Percentiles rank a stretch among this genome's conserved stretches.
phyloP scores from a whole-genome alignment of 805 yeast genomes.

The Dipodascus albidus region DNA sequence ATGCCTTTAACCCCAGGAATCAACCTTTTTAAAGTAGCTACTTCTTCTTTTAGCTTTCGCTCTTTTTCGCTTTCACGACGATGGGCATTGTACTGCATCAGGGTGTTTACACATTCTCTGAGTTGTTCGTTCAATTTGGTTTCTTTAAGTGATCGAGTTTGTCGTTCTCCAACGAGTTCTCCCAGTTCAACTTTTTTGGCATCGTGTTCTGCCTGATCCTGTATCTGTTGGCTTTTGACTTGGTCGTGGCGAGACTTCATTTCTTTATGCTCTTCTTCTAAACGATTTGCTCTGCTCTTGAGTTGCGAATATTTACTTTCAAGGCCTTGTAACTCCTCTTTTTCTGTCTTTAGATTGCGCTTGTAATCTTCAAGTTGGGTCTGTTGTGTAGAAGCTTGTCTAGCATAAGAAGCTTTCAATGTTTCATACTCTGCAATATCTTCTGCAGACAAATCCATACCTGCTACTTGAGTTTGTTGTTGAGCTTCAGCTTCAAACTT shows the following conservation, averaged over 20 bases:
- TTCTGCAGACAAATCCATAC: slow-evolving; percentile 34
- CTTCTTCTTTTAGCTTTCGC: slow-evolving; percentile 58
- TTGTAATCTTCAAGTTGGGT: slow-evolving; percentile 12
- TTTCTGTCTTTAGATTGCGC: slow-evolving; percentile 17
- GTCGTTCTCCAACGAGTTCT: slow-evolving; percentile 17
- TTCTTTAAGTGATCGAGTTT: slow-evolving; percentile 30
- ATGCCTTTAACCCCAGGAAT: slow-evolving; percentile 80
- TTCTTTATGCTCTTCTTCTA: slow-evolving; percentile 26
- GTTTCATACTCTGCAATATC: slow-evolving; percentile 46
- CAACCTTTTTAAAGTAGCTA: slow-evolving; percentile 53
- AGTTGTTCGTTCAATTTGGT: slow-evolving; percentile 52
- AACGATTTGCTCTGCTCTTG: slow-evolving; percentile 7
- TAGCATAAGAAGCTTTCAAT: slow-evolving; percentile 40
- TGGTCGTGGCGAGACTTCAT: slow-evolving; percentile 28
- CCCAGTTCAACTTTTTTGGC: slow-evolving; percentile 17
- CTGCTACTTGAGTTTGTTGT: slow-evolving; percentile 23
- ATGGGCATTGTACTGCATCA: slow-evolving; percentile 65
- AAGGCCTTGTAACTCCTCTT: slow-evolving; percentile 14
- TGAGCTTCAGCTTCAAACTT: slow-evolving; percentile 29
- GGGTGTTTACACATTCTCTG: slow-evolving; percentile 42
- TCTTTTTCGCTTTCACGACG: slow-evolving; percentile 70
- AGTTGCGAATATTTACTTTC: slow-evolving; percentile 12
- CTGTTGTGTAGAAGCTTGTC: slow-evolving; percentile 17
- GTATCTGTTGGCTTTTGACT: slow-evolving; percentile 20
- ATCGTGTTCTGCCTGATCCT: slow-evolving; percentile 15